A percentile compares a stretch with the other conserved stretches of the same genome.
Evolutionary conservation across 305 asterid genomes (phyloP).

Genomic region (Ajuga reptans): DNA sequence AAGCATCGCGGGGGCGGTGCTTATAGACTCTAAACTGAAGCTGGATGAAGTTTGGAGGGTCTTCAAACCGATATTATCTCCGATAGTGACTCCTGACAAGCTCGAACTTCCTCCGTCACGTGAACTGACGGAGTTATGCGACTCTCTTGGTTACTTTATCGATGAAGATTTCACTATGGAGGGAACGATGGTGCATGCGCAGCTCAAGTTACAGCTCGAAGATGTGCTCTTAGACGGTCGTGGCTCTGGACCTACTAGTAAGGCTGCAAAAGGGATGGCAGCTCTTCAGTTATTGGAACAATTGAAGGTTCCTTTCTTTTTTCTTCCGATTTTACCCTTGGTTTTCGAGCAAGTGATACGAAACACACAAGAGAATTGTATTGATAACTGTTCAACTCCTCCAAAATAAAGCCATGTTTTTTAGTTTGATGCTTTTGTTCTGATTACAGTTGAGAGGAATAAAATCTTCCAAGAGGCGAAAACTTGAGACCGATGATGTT

Average conservation of each 20-base stretch:
- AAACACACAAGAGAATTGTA: too few species aligned
- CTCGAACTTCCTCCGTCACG: constrained; percentile 83
- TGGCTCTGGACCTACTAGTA: constrained; percentile 53
- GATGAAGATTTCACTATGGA: constrained; percentile 33
- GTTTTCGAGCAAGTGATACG: too few species aligned
- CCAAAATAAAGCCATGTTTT: not conserved
- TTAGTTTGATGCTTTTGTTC: constrained; percentile 4
- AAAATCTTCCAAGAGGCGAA: constrained; percentile 39
- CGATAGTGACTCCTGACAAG: constrained; percentile 92
- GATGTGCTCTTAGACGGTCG: constrained; percentile 47
- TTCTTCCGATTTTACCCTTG: too few species aligned
- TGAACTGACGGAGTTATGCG: constrained; percentile 74
- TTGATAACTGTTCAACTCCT: too few species aligned
- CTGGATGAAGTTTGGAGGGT: constrained; percentile 75
- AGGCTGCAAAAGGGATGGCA: constrained; percentile 80
- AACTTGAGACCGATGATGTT: constrained; percentile 28
- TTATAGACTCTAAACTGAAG: constrained; percentile 67
- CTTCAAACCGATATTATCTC: constrained; percentile 64
- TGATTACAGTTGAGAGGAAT: constrained; percentile 57
- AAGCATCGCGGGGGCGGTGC: constrained; percentile 86
- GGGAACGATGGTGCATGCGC: constrained; percentile 49
- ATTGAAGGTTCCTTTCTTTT: constrained; percentile 48
- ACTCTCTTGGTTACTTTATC: constrained; percentile 68
- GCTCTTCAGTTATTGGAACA: constrained; percentile 58
- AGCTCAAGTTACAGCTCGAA: constrained; percentile 60